phyloP scores from a whole-genome alignment of 225 moss, liverwort and hornwort genomes.

The Thuidium tamariscinum region DNA sequence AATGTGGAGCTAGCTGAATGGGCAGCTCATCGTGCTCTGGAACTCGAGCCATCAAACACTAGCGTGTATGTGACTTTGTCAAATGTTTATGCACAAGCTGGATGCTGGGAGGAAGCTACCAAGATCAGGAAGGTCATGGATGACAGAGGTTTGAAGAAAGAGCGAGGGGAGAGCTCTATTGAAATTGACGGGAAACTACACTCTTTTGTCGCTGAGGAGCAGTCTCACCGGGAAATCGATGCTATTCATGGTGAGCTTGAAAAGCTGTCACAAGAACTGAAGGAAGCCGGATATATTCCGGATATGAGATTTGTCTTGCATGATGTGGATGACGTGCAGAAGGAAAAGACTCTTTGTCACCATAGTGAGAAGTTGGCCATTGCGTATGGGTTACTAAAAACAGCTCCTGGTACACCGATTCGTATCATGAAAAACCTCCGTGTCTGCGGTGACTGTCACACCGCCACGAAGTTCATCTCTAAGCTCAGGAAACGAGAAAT shows the following conservation, averaged over 20 bases:
- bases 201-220: conserved; percentile 16
- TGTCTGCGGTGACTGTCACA: conserved; percentile 45
- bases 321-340: conserved; percentile 31
- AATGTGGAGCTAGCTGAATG: conserved; percentile 15
- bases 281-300: conserved; percentile 27
- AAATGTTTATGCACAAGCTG: conserved; percentile 37
- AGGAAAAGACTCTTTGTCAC: conserved; percentile 25
- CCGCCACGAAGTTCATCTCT: conserved; percentile 34
- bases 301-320: conserved; percentile 42
- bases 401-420: conserved; percentile 13
- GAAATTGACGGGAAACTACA: conserved; percentile 19
- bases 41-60: conserved; percentile 1
- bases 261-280: conserved; percentile 1
- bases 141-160: conserved; percentile 22
- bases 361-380: conserved; percentile 55
- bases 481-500: conserved; percentile 37
- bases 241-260: conserved; percentile 26
- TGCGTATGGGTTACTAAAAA: conserved; percentile 37
- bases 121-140: conserved; percentile 41
- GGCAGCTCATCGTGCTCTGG: conserved; percentile 18
- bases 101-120: conserved; percentile 25
- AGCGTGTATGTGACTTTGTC: conserved; percentile 31
- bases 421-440: conserved; percentile 43
- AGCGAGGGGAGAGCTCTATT: conserved; percentile 19
- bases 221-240: conserved; percentile 16